Evolutionary conservation across 23 red algal genomes (phyloP).

Genomic region (Gracilaria gracilis): DNA sequence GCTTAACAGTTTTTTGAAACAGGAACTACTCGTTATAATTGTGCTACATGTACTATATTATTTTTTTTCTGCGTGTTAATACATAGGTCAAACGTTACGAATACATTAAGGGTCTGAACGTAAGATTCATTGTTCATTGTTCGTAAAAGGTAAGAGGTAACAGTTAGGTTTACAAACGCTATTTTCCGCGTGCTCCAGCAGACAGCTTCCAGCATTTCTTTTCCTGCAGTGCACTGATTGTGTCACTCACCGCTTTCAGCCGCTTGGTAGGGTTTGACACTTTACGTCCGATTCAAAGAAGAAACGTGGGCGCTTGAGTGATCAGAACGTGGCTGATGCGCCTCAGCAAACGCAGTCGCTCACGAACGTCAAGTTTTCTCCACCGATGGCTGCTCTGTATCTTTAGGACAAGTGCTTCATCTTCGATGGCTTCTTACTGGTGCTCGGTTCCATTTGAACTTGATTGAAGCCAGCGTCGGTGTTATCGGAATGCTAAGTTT

Average conservation of each 20-base stretch:
- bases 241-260: conserved; percentile 85
- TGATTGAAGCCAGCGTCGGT: no score
- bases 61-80: no score
- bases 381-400: neutral
- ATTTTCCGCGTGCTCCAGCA: no score
- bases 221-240: conserved; percentile 83
- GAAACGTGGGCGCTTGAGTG: conserved; percentile 34
- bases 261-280: conserved; percentile 48
- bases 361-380: conserved; percentile 37
- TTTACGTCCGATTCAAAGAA: conserved; percentile 26
- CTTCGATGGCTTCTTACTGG: conserved; percentile 50
- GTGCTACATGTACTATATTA: no score
- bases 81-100: no score
- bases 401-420: conserved; percentile 49
- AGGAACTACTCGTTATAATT: no score
- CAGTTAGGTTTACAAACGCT: no score
- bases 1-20: no score
- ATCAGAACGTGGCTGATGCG: neutral
- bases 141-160: no score
- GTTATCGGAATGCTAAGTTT: no score
- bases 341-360: neutral
- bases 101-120: no score
- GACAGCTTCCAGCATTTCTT: conserved; percentile 64
- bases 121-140: no score
- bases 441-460: conserved; percentile 90